Base-by-base conservation (phyloP, 1,284 basidiomycete species). In the Takashimella koratensis region DNA sequence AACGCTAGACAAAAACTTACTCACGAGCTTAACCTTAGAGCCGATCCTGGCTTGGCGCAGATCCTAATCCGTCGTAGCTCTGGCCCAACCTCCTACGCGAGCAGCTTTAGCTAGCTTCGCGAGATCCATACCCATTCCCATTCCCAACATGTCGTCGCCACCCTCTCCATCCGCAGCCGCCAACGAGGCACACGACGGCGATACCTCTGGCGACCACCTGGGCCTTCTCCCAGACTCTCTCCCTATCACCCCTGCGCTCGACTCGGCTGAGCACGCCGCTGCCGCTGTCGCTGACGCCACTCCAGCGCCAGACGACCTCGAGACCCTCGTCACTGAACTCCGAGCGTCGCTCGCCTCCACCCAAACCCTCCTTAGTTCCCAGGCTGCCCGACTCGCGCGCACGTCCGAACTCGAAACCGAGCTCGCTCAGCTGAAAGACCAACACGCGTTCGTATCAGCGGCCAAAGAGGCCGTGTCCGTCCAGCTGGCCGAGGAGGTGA, bases 401-500 rank as follows among this genome's bases (percentile, higher is more conserved):
- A 53, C 71, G 1, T 51, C 64, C 24, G 64, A 68, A 26, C 57
- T 73, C 19, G 71, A 74, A 45, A 57, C 66, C 5, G 68, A 73
- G 45, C 64, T 67, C 11, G 42, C 60, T 1, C 66, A 70, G 23
- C 59, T 75, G 43, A 67, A 70, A 59, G 70, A 72, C 44, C 62
- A 70, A 52, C 55, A 66, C 51, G 64, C 67, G 2, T 76, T 74
- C 46, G 43, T 70, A 20, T 46, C 59, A 1, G 67, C 72, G 0
- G 64, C 70, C 20, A 73, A 70, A 52, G 67, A 71, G 30, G 73
- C 73, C 2, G 77, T 84, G 43, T 84, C 88, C 62, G 79, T 80
- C 42, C 82, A 86, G 54, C 78, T 90, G 12, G 78, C 80, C 48
- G 78, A 79, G 20, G 81, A 87, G 45, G 79, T 75, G 54, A 78